Conservation (phyloP, 2,329 filamentous ascomycete genomes). For the Plenodomus lindquistii region DNA sequence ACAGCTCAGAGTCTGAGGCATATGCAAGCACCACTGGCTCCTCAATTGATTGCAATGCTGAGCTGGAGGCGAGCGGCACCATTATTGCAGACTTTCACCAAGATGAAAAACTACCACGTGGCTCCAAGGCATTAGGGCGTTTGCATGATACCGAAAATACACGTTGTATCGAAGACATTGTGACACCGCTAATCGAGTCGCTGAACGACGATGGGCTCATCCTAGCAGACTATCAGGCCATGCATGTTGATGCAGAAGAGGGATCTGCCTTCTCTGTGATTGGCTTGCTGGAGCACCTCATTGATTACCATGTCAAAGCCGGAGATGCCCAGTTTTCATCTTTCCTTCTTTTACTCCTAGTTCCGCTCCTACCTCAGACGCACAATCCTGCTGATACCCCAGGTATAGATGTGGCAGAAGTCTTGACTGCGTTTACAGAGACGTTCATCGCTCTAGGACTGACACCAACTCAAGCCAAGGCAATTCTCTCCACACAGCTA, state of each 20-base stretch:
- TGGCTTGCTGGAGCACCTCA: conserved; percentile 47
- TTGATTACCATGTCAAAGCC: conserved; percentile 47
- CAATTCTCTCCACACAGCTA: conserved; percentile 47
- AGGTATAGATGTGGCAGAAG: conserved; percentile 34
- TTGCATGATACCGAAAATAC: too few relatives aligned
- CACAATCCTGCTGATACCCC: conserved; percentile 35
- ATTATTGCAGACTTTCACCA: conserved; percentile 44
- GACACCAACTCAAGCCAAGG: conserved; percentile 44
- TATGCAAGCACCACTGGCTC: conserved; percentile 37
- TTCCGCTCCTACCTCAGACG: conserved; percentile 51
- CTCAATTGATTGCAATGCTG: conserved; percentile 32
- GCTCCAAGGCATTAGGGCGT: conserved; percentile 19
- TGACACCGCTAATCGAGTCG: conserved; percentile 29
- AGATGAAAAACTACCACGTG: conserved; percentile 30
- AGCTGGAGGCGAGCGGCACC: conserved; percentile 49
- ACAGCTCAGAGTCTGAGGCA: conserved; percentile 46
- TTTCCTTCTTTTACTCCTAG: conserved; percentile 51
- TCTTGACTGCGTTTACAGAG: conserved; percentile 46
- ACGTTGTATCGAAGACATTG: conserved; percentile 15
- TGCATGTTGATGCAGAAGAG: conserved; percentile 39
- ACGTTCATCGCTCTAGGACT: conserved; percentile 45
- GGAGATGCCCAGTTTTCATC: conserved; percentile 54
- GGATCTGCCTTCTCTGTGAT: conserved; percentile 46
- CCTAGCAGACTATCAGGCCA: conserved; percentile 43
- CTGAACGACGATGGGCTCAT: conserved; percentile 34